Base-by-base conservation (phyloP, 2,329 filamentous ascomycete genomes). In the Trichophyton rubrum region DNA sequence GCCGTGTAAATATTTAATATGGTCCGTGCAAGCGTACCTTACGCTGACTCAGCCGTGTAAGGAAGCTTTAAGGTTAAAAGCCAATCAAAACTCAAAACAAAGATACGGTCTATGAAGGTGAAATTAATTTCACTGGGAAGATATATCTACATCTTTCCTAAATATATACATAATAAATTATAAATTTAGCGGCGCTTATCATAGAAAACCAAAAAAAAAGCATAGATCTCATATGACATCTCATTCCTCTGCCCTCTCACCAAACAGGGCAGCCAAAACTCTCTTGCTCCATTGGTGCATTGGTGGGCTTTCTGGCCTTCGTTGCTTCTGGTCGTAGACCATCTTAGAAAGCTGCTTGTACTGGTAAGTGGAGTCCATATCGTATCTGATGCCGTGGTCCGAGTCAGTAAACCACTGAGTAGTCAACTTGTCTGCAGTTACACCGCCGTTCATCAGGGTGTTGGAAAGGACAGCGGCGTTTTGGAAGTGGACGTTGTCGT, bases 401-500 rank as follows among this genome's bases (percentile, higher is more conserved):
- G 71, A 82, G 67, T 88, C 85, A 0, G 85, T 86, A 63, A 86
- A 88, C 20, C 79, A 81, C 62, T 84, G 79, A 72, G 82, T 80
- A 67, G 82, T 77, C 76, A 88, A 77, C 75, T 85, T 83, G 61
- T 79, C 74, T 0, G 84, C 82, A 0, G 79, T 78, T 0, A 88
- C 82, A 0, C 80, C 80, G 0, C 72, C 79, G 0, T 79, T 78
- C 35, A 87, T 81, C 0, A 88, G 71, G 22, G 84, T 69, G 65
- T 88, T 84, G 0, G 84, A 73, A 38, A 88, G 70, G 0, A 80
- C 83, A 0, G 84, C 85, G 0, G 80, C 67, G 63, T 88, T 82
- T 72, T 88, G 85, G 68, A 85, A 87, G 67, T 88, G 85, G 13
- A 88, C 85, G 58, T 88, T 88, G 66, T 88, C 85, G 64, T 88